Evolutionary conservation across 345 rosid genomes (phyloP), one percentile per base, ranked within the genome.

Genomic region (Citrus sp.): DNA sequence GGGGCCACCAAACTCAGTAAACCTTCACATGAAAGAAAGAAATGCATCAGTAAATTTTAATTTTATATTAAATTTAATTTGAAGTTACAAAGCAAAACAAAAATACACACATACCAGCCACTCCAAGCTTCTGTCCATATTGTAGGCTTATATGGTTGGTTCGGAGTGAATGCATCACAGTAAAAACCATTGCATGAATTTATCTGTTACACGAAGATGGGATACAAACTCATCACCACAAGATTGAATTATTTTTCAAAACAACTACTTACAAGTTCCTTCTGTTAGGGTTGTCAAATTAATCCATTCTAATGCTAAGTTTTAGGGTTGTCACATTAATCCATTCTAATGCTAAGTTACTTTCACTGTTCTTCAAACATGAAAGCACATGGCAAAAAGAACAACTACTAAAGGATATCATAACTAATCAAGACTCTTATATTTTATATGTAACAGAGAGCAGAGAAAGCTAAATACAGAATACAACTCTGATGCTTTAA

Each of bases 71-170:
- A 71, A 75, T 56, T 66, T 25, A 73, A 79, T 37, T n/a, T 42
- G 68, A 66, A 34, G 14, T 22, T 37, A 59, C 65, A 78, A 80
- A 35, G 77, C 38, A 25, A 19, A 78, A 63, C 65, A 62, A 34
- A 60, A 25, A 54, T 56, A 67, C 49, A 67, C 49, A 37, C 85
- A 64, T 88, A 94, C 99, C 99, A 97, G 84, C 99, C 99, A 78
- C 94, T 97, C 99, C 99, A 97, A 78, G 98, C 97, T 83, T 97
- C 99, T 30, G 99, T 97, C 99, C 99, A 97, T 28, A 97, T 87
- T 24, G 90, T 85, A 55, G 99, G 99, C 84, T 97, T 97, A 86
- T 94, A 94, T 54, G 97, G 97, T 78, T 92, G 92, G 86, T 97
- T 97, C 4, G 99, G 98, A 62, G 92, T n/a, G 84, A 97, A 97